A percentile compares a stretch with the other conserved stretches of the same genome.
Conservation (phyloP, 2,329 filamentous ascomycete genomes). For the Colletotrichum coccodes region DNA sequence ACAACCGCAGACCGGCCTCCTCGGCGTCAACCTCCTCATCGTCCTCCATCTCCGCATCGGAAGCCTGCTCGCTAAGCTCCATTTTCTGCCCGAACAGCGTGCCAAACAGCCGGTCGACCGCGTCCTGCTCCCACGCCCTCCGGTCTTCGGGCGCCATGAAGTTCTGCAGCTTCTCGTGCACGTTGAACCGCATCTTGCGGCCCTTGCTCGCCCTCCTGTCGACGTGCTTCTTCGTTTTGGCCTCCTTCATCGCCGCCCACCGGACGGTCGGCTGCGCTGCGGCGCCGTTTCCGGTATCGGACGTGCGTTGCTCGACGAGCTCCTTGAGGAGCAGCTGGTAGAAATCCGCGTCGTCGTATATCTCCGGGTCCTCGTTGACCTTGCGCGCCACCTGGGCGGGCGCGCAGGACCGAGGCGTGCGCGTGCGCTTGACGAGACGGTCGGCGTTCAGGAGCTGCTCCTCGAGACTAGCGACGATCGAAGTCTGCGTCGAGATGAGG, state of each 20-base stretch:
- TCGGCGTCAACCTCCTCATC: slow-evolving; percentile 60
- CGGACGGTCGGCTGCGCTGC: slow-evolving; percentile 64
- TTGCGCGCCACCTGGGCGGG: slow-evolving; percentile 72
- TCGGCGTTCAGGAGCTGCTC: slow-evolving; percentile 74
- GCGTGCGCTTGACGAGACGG: slow-evolving; percentile 76
- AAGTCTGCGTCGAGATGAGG: slow-evolving; percentile 64
- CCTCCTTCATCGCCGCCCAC: slow-evolving; percentile 77
- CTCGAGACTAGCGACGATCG: slow-evolving; percentile 74
- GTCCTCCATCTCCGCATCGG: slow-evolving; percentile 59
- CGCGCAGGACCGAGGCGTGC: slow-evolving; percentile 79
- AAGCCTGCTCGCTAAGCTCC: slow-evolving; percentile 64
- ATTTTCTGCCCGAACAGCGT: slow-evolving; percentile 79
- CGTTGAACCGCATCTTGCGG: slow-evolving; percentile 90
- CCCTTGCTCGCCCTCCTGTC: slow-evolving; percentile 97
- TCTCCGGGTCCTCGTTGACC: slow-evolving; percentile 65
- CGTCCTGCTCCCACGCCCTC: slow-evolving; percentile 80
- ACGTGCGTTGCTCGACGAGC: slow-evolving; percentile 87
- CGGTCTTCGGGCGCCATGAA: slow-evolving; percentile 96
- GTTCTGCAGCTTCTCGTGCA: slow-evolving; percentile 97
- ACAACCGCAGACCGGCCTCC: slow-evolving; percentile 64
- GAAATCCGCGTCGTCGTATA: slow-evolving; percentile 96
- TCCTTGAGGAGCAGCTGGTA: slow-evolving; percentile 94
- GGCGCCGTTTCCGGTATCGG: slow-evolving; percentile 63
- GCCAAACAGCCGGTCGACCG: slow-evolving; percentile 81
- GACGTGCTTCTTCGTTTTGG: slow-evolving; percentile 83